Conservation (phyloP, 2,329 filamentous ascomycete species). For the Fusarium penzigii region DNA sequence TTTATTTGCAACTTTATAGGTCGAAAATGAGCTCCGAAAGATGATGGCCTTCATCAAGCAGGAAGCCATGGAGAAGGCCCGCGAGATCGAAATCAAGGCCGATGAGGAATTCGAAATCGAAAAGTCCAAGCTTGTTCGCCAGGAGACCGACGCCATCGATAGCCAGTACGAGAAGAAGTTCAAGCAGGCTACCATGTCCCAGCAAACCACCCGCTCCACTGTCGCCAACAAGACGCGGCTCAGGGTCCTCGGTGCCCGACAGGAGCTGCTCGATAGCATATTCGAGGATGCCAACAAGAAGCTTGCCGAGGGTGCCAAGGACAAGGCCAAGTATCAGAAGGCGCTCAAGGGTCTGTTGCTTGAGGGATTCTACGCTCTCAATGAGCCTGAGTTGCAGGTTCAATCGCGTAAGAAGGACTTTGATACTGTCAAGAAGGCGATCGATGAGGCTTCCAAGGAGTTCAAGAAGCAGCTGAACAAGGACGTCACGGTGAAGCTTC, state of each 20-base stretch:
- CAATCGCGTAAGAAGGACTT: conserved; percentile 79
- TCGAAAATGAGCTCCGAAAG: conserved; percentile 97
- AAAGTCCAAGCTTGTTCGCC: conserved; percentile 96
- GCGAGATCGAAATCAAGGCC: conserved; percentile 96
- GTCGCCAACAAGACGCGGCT: conserved; percentile 95
- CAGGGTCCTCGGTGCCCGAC: conserved; percentile 80
- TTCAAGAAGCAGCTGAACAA: conserved; percentile 78
- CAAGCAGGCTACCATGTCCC: conserved; percentile 97
- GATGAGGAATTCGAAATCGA: conserved; percentile 99
- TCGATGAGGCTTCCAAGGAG: conserved; percentile 73
- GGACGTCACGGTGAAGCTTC: conserved; percentile 69
- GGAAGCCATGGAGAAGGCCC: conserved; percentile 94
- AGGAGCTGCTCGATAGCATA: conserved; percentile 87
- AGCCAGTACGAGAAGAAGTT: conserved; percentile 96
- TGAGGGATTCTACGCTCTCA: conserved; percentile 86
- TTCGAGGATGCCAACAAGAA: conserved; percentile 79
- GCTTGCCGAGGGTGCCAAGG: conserved; percentile 64
- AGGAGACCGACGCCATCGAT: conserved; percentile 94
- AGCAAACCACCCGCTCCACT: conserved; percentile 97
- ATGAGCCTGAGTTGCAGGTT: conserved; percentile 75
- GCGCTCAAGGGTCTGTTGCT: conserved; percentile 80
- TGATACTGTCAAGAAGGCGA: conserved; percentile 74
- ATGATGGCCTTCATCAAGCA: conserved; percentile 99
- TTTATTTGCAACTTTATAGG: conserved; percentile 52
- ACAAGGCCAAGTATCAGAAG: conserved; percentile 72